Conservation (phyloP, 2,329 filamentous ascomycete species). For the Pseudocercospora cruenta region DNA sequence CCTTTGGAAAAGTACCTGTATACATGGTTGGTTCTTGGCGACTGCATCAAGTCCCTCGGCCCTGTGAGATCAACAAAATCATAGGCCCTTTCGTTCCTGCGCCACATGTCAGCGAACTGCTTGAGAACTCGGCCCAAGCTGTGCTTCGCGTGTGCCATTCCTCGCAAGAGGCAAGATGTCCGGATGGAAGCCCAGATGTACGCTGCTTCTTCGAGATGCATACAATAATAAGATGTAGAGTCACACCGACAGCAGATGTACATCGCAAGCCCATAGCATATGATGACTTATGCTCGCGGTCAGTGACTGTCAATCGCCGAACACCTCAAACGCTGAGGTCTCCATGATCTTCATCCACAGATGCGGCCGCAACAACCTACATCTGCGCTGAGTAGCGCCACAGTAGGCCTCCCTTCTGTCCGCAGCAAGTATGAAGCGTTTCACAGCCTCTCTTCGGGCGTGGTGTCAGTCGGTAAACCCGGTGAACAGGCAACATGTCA, state of each 20-base stretch:
- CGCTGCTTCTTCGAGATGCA: background rate
- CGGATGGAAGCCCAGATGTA: background rate
- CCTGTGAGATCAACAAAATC: background rate
- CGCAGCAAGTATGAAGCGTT: too few species aligned
- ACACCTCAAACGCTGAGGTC: too few species aligned
- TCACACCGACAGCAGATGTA: background rate
- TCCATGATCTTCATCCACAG: too few species aligned
- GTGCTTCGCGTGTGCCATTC: background rate
- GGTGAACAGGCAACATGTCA: background rate
- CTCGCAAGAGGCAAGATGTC: background rate
- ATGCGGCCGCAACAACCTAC: too few species aligned
- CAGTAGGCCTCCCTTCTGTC: too few species aligned
- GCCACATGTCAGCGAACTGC: background rate
- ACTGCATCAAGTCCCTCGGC: background rate
- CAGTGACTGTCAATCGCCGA: too few species aligned
- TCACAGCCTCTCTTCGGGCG: too few species aligned
- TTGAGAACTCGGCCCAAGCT: background rate
- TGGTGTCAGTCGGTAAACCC: too few species aligned
- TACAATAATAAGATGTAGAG: background rate
- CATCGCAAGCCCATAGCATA: too few species aligned
- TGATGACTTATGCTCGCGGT: too few species aligned
- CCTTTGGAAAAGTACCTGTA: background rate
- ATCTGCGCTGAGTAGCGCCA: too few species aligned
- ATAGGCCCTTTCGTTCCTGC: conserved; percentile 5
- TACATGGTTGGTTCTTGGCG: background rate